Conservation (phyloP, 2,329 filamentous ascomycete species). For the Trichoderma sp. region DNA sequence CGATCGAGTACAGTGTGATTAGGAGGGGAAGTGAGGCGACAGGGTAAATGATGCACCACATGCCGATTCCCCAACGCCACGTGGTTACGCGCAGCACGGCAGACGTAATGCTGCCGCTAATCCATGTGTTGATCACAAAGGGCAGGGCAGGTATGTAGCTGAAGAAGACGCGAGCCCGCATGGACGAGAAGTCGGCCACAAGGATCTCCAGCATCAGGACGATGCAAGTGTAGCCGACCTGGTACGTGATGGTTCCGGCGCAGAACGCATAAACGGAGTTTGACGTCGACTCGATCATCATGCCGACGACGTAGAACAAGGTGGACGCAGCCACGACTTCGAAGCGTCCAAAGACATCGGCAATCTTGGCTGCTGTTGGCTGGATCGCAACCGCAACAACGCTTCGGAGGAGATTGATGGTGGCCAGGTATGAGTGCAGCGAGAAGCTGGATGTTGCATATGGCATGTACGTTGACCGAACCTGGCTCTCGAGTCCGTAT, state of each 20-base stretch:
- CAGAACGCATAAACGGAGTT: constrained; percentile 49
- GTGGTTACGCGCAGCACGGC: constrained; percentile 48
- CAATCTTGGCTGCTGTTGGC: constrained; percentile 59
- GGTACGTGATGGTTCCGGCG: constrained; percentile 54
- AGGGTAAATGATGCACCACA: constrained; percentile 62
- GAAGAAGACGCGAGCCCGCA: constrained; percentile 58
- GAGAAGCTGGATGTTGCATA: constrained; percentile 51
- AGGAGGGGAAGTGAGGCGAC: constrained; percentile 55
- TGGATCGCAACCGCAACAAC: constrained; percentile 59
- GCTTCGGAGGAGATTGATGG: constrained; percentile 55
- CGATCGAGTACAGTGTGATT: constrained; percentile 37
- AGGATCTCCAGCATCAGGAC: constrained; percentile 59
- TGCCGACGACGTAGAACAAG: constrained; percentile 53
- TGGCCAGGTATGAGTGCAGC: constrained; percentile 55
- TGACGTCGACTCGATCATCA: constrained; percentile 52
- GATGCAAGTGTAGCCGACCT: constrained; percentile 57
- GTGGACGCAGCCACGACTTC: constrained; percentile 56
- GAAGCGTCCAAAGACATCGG: constrained; percentile 60
- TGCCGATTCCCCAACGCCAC: constrained; percentile 63
- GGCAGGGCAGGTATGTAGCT: constrained; percentile 60
- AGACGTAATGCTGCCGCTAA: constrained; percentile 55
- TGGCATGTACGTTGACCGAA: constrained; percentile 53
- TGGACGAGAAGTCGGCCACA: constrained; percentile 58
- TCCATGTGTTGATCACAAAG: constrained; percentile 62
- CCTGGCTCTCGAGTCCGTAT: constrained; percentile 55